Base-by-base conservation (phyloP, 441 rosid species). In the Mallotus repandus region DNA sequence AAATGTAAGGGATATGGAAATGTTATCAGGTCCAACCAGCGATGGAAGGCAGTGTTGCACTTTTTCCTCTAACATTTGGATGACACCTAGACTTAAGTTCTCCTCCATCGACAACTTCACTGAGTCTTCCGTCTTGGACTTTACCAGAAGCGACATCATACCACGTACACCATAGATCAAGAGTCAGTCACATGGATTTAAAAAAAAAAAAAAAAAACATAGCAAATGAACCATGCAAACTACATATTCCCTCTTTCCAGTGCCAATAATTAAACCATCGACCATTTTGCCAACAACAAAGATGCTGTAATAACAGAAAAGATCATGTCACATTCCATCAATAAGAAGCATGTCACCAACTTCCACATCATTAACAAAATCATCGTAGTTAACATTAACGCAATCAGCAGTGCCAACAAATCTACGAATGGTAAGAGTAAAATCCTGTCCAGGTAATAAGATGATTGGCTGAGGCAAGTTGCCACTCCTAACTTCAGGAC, bases 401-500 rank as follows among this genome's bases (percentile, higher is more conserved):
- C 94, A 86, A 64, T 78, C 97, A 43, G 84, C 81, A 52, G 90
- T 89, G 61, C 97, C 92, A 81, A 93, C 91, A 56, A 98, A 97
- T 84, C 99, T 87, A 72, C 76, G 85, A 35, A 88, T 93, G 0
- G 98, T 96, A 85, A 96, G 93, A 75, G 96, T 93, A 78, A 96
- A 96, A 75, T 91, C 98, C 81, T 96, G 97, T 70, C 99, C 97
- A 5, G 86, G 74, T 41, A 74, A 52, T 75, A 96, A 79, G 63
- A 41, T 86, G 61, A 91, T 86, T 70, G 97, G 97, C 70, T 93
- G 97, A 0, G 97, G 99, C 85, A 96, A 83, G 91, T 96, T 98
- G 35, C 98, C 98, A 77, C 97, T 95, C 88, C 99, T 88, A 76
- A 93, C 99, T 82, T 96, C 97, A 48, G 99, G 99, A 43, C 99